Evolutionary conservation across 2,329 filamentous ascomycete genomes (phyloP), one percentile per base, ranked within the genome.

Genomic region (Botrytis hyacinthi): DNA sequence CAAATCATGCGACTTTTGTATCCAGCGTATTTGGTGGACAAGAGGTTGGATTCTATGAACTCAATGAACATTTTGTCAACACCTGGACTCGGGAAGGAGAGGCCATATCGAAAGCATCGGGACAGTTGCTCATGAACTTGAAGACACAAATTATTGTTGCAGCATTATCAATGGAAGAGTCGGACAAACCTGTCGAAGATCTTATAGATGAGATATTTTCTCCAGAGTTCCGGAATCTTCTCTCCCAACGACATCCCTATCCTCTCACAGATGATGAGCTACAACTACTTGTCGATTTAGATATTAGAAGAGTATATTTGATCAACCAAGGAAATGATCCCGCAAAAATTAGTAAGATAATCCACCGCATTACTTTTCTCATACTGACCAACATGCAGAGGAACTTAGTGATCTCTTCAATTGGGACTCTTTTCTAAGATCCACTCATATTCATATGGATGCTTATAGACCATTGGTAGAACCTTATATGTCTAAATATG

Each of bases 131-230:
- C 76, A 83, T 91, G 22, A 89, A 91, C 75, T 81, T 92, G 29
- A 92, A 92, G 81, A 91, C 90, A 1, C 90, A 91, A 79, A 88
- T 89, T 22, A 91, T 90, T 77, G 88, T 91, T 73, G 88, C 88
- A 6, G 87, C 87, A 6, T 84, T 89, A 78, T 86, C 87, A 76
- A 87, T 86, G 77, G 86, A 85, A 60, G 86, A 89, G 71, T 85
- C 78, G 51, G 78, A 80, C 40, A 73, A 84, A 42, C 83, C 84
- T 3, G 85, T 86, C 67, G 86, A 88, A 32, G 85, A 89, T 60
- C 83, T 90, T 42, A 81, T 91, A 42, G 85, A 87, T 72, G 86
- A 89, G 70, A 81, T 91, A 0, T 91, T 92, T 77, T 89, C 89
- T 0, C 80, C 84, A 42, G 85, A 89, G 74, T 82, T 91, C 61